phyloP scores from a whole-genome alignment of 768 basidiomycete genomes.

The Termitomyces sp. region DNA sequence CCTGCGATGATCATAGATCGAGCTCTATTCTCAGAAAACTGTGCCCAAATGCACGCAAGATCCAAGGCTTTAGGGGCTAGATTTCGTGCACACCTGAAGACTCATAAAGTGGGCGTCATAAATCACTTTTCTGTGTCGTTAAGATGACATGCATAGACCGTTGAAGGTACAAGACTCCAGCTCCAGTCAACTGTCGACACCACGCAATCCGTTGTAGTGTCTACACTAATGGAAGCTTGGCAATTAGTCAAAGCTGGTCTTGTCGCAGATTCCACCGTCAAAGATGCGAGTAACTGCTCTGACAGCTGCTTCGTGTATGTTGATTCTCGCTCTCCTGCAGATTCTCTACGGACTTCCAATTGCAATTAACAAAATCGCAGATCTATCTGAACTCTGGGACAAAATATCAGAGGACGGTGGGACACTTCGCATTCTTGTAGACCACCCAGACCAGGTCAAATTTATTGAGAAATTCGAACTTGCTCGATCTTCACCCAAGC shows the following conservation, averaged over 20 bases:
- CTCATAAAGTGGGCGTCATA: conserved; percentile 56
- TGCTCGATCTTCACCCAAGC: conserved; percentile 29
- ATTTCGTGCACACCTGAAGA: conserved; percentile 84
- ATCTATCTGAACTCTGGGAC: conserved; percentile 57
- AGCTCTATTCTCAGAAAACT: conserved; percentile 66
- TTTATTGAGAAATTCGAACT: conserved; percentile 59
- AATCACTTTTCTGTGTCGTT: background rate
- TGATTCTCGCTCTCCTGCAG: conserved; percentile 30
- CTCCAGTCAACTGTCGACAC: conserved; percentile 47
- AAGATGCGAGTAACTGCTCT: conserved; percentile 53
- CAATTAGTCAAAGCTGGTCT: conserved; percentile 62
- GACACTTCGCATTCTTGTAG: conserved; percentile 63
- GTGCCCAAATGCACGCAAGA: conserved; percentile 63
- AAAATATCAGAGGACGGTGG: conserved; percentile 52
- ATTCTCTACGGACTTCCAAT: conserved; percentile 80
- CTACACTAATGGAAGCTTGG: conserved; percentile 84
- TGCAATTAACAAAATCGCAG: conserved; percentile 63
- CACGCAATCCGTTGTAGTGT: conserved; percentile 66
- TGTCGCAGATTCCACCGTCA: conserved; percentile 65
- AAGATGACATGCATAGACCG: conserved; percentile 42
- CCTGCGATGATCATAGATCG: conserved; percentile 80
- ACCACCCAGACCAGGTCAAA: conserved; percentile 68
- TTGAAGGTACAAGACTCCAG: conserved; percentile 71
- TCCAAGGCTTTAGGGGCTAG: conserved; percentile 61
- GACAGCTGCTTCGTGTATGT: background rate